Base-by-base conservation (phyloP, 371 early-diverging fungal genomes). In the Batkoa obscura region DNA sequence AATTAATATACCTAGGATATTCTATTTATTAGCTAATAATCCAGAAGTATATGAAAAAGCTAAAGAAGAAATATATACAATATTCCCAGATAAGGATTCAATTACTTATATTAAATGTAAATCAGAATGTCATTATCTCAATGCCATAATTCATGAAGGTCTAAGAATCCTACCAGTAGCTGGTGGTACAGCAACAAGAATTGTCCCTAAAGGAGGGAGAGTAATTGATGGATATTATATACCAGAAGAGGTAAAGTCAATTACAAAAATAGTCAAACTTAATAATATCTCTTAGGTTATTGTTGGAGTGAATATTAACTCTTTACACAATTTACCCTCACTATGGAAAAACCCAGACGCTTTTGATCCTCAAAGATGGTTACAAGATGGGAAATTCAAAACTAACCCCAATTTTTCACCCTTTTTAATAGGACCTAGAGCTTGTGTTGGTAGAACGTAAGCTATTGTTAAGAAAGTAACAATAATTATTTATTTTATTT, bases 161-260 rank as follows among this genome's bases (percentile, higher is more conserved):
- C n/a, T 47, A 31, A n/a, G 47, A 8, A 17, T 47, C 23, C 47
- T 47, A 31, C 47, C 47, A 8, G 47, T 30, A 8, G 23, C 31
- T 30, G 13, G 23, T 30, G 13, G 47, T 31, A 47, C 47, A 30
- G 23, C 47, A 30, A 17, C 31, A 8, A n/a, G 47, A 31, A 47
- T 47, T 8, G 47, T 47, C 5, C 47, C 47, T 8, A 3, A 47
- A 31, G 41, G 47, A 31, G 47, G 47, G 23, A 47, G 31, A 31
- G 31, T 4, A 4, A 31, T 47, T 8, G 23, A 17, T n/a, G 47
- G 47, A 5, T 47, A 47, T 47, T 31, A 47, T 31, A n/a, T 47
- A 6, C 47, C 47, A 17, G 47, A 47, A 30, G 75, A 76, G 43
- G 55, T 65, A 36, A 68, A n/a, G n/a, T n/a, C n/a, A n/a, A n/a